Percentiles rank a stretch among this genome's conserved stretches.
Evolutionary conservation across 768 basidiomycete species (phyloP).

Genomic region (Rhodocollybia butyracea): DNA sequence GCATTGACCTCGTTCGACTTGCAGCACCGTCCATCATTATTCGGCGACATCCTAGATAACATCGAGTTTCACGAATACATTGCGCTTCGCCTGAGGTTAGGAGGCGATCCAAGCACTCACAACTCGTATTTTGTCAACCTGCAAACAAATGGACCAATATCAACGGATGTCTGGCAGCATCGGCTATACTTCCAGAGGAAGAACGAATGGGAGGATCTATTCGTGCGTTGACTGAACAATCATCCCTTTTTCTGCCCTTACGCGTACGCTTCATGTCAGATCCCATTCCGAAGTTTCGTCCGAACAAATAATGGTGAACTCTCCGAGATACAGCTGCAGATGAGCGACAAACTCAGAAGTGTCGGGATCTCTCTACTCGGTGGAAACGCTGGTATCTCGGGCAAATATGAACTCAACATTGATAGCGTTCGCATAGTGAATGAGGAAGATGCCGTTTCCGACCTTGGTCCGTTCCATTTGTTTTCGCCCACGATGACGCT

Average conservation of each 20-base stretch:
- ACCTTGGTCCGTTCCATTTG: background rate
- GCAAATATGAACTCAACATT: slow-evolving; percentile 79
- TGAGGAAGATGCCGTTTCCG: slow-evolving; percentile 47
- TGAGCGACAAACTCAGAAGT: slow-evolving; percentile 75
- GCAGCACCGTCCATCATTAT: slow-evolving; percentile 76
- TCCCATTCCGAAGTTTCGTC: slow-evolving; percentile 77
- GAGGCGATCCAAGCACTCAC: slow-evolving; percentile 72
- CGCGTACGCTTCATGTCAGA: slow-evolving; percentile 37
- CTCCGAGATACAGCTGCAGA: slow-evolving; percentile 65
- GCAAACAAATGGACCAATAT: slow-evolving; percentile 80
- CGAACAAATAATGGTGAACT: slow-evolving; percentile 73
- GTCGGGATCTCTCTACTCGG: slow-evolving; percentile 88
- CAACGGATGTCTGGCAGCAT: slow-evolving; percentile 93
- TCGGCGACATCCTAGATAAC: slow-evolving; percentile 85
- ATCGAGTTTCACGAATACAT: slow-evolving; percentile 79
- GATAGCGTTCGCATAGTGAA: slow-evolving; percentile 82
- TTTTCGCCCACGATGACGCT: background rate
- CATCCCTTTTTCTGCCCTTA: slow-evolving; percentile 12
- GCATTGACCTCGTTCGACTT: background rate
- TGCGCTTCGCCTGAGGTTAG: slow-evolving; percentile 72
- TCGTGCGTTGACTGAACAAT: slow-evolving; percentile 43
- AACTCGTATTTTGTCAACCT: slow-evolving; percentile 92
- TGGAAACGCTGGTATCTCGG: slow-evolving; percentile 71
- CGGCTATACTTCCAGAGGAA: slow-evolving; percentile 76
- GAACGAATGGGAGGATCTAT: slow-evolving; percentile 77